phyloP scores from a whole-genome alignment of 2,329 filamentous ascomycete genomes.

The Ascochyta rabiei region DNA sequence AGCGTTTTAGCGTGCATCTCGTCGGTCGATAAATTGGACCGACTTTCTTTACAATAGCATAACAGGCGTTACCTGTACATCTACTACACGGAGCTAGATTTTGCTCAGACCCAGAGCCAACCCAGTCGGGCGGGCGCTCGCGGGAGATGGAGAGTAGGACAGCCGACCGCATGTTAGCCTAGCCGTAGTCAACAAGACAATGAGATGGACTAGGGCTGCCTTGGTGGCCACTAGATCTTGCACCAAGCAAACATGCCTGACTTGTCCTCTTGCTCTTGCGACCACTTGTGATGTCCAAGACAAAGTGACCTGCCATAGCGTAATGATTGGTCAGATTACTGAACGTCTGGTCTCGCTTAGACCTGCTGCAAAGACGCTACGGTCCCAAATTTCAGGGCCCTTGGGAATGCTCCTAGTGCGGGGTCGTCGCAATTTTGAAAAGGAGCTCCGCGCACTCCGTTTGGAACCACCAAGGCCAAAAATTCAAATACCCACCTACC shows the following conservation, averaged over 20 bases:
- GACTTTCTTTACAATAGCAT: conserved; percentile 21
- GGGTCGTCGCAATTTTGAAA: background rate
- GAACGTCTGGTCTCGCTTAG: conserved; percentile 1
- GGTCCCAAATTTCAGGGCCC: background rate
- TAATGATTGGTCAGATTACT: conserved; percentile 4
- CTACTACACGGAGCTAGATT: background rate
- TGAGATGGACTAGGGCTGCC: background rate
- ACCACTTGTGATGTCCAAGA: background rate
- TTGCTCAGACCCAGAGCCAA: background rate
- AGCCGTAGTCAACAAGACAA: background rate
- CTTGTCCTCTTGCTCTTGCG: background rate
- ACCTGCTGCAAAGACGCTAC: background rate
- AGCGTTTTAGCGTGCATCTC: conserved; percentile 48
- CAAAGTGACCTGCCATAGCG: background rate
- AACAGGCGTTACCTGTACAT: conserved; percentile 29
- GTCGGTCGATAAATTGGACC: conserved; percentile 28
- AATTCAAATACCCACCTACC: too few species aligned
- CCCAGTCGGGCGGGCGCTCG: background rate
- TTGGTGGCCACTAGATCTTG: background rate
- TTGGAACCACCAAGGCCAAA: background rate
- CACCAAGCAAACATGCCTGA: background rate
- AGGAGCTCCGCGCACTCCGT: background rate
- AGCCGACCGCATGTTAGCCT: background rate
- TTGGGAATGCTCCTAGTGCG: conserved; percentile 3
- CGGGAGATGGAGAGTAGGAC: conserved; percentile 3